Base-by-base conservation (phyloP, 2,329 filamentous ascomycete species). In the Lasiodiplodia sp. region DNA sequence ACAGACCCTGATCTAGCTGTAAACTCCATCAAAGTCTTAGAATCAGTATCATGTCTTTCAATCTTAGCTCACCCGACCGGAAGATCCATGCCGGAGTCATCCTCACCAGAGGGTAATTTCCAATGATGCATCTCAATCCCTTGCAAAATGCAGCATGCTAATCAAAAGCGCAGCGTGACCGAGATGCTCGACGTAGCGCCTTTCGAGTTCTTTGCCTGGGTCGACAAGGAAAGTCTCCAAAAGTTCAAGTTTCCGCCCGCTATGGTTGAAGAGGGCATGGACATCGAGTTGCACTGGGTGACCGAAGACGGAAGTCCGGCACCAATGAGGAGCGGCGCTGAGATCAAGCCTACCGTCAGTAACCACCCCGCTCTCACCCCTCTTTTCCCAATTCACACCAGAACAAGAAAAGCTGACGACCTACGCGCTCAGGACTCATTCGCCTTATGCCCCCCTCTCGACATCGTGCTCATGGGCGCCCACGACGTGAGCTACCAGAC, bases 401-500 rank as follows among this genome's bases (percentile, higher is more conserved):
- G 28, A 28, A 28, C 1, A 28, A 1, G 6, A 6, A 6, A 28
- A 28, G 28, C 28, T 28, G 28, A 28, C 28, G 4, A 4, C 28
- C 5, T 6, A 4, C 28, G 28, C 6, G 28, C 5, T 28, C 34
- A 82, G 81, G 75, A 83, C 70, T 78, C 78, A 0, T 83, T 82
- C 34, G 75, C 75, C 3, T 75, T 75, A 1, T 82, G 81, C 55
- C 81, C 81, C 0, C 70, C 75, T 0, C 74, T 84, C 7, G 82
- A 84, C 69, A 78, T 83, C 60, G 77, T 79, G 21, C 75, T 83
- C 53, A 79, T 83, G 67, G 81, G 82, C 0, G 82, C 82, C 6
- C 72, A 77, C 40, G 47, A 73, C 14, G 4, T 69, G 1, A 58
- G 49, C 2, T 79, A 83, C 65, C 68, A 70, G 4, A 72, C 74